Conservation (phyloP, 805 yeast genomes). For the Cyberlindnera mississippiensis region DNA sequence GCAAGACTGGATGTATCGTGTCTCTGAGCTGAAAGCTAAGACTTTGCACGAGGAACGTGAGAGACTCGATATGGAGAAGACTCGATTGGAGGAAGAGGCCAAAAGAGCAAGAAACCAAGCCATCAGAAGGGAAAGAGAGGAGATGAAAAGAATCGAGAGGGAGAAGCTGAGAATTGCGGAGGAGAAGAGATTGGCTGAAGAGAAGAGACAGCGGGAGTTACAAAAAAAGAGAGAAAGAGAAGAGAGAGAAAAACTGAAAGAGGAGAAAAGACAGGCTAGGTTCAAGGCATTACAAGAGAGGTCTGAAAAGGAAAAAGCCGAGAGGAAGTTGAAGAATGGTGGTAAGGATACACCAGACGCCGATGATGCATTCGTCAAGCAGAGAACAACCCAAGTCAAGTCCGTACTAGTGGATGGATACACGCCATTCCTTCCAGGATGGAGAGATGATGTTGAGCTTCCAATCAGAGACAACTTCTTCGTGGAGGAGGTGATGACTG, state of each 20-base stretch:
- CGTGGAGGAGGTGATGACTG: constrained; percentile 29
- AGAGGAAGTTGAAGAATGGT: constrained; percentile 1
- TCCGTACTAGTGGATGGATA: constrained; percentile 23
- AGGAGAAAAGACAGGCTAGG: constrained; percentile 2
- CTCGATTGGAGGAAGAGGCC: constrained; percentile 3
- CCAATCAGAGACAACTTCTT: constrained; percentile 29
- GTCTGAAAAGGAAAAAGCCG: neutral
- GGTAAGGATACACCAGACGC: neutral
- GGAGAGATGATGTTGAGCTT: constrained; percentile 22
- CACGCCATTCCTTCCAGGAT: constrained; percentile 20
- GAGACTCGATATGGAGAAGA: neutral
- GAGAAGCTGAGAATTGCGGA: constrained; percentile 3
- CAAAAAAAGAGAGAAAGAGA: neutral
- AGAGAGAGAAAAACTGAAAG: constrained; percentile 2
- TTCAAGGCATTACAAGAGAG: neutral
- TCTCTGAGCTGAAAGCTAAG: constrained; percentile 1
- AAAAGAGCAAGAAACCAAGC: constrained; percentile 1
- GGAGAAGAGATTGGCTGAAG: constrained; percentile 1
- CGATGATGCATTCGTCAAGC: constrained; percentile 1
- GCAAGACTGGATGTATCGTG: constrained; percentile 10
- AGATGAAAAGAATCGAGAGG: neutral
- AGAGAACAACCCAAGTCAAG: constrained; percentile 4
- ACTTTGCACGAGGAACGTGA: neutral
- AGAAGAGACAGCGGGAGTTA: constrained; percentile 4
- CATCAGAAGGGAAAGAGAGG: neutral